A percentile compares a stretch with the other conserved stretches of the same genome.
Conservation (phyloP, 352 stramenopile species). For the Phytophthora cactorum region DNA sequence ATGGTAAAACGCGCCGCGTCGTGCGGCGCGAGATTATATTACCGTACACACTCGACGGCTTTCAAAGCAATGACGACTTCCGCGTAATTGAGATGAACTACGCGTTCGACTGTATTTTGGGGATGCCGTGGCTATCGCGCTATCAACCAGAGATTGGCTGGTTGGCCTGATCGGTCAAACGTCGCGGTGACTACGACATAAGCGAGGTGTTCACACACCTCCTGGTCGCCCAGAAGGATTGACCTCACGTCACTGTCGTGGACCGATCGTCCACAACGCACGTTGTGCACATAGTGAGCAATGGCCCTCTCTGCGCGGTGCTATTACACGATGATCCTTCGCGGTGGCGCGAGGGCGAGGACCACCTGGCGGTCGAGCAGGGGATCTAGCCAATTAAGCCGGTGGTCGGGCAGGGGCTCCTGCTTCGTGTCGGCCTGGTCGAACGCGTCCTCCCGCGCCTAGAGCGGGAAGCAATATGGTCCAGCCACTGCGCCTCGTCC, state of each 20-base stretch:
- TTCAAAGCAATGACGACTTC: background rate
- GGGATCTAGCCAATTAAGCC: background rate
- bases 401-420: background rate
- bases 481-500: no score
- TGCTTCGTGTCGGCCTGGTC: no score
- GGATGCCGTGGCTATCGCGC: constrained; percentile 18
- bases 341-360: background rate
- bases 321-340: background rate
- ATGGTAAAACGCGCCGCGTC: constrained; percentile 10
- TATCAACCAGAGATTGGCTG: background rate
- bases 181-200: no score
- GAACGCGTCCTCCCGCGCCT: no score
- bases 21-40: background rate
- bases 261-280: no score
- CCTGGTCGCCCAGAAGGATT: no score
- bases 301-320: no score
- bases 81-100: constrained; percentile 32
- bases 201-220: no score
- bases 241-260: no score
- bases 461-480: no score
- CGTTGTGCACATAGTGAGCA: no score
- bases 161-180: no score
- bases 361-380: constrained; percentile 1
- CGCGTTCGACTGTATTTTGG: constrained; percentile 30
- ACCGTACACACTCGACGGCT: background rate